Conservation (phyloP, 306 rosid species). For the Lathyrus tuberosus region DNA sequence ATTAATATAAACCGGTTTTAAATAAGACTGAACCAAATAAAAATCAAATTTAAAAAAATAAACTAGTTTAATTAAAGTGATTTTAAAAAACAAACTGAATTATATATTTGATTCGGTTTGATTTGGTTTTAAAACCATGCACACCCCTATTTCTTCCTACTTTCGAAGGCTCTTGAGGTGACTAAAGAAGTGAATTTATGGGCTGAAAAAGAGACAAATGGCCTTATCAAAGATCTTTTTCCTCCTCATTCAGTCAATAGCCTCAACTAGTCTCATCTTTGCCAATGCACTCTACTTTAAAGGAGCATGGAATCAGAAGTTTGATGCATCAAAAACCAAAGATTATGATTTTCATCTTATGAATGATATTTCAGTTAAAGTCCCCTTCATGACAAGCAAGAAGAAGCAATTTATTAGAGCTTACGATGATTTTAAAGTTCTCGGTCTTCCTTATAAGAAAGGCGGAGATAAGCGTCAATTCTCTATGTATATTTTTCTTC, state of each 20-base stretch:
- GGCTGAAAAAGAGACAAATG: slow-evolving; percentile 74
- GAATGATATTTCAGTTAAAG: slow-evolving; percentile 58
- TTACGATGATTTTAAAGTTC: slow-evolving; percentile 68
- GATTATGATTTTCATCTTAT: slow-evolving; percentile 65
- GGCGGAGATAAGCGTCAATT: slow-evolving; percentile 67
- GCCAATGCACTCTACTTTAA: slow-evolving; percentile 84
- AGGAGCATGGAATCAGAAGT: slow-evolving; percentile 71
- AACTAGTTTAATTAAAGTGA: too few relatives aligned
- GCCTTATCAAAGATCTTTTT: slow-evolving; percentile 70
- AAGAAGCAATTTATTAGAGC: slow-evolving; percentile 50
- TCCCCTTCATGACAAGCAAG: slow-evolving; percentile 75
- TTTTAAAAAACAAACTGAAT: too few relatives aligned
- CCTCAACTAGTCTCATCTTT: slow-evolving; percentile 60
- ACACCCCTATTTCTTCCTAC: not conserved
- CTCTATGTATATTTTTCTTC: slow-evolving; percentile 76
- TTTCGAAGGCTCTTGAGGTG: slow-evolving; percentile 65
- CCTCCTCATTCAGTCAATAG: slow-evolving; percentile 58
- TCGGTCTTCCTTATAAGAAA: slow-evolving; percentile 66
- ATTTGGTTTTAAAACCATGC: too few relatives aligned
- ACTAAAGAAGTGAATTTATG: slow-evolving; percentile 65
- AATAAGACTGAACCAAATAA: too few relatives aligned
- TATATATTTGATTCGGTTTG: too few relatives aligned
- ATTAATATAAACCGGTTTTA: too few relatives aligned
- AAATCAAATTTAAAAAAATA: too few relatives aligned
- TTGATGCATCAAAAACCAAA: slow-evolving; percentile 61